Base-by-base conservation (phyloP, 2,329 filamentous ascomycete species). In the Exophiala sideris region DNA sequence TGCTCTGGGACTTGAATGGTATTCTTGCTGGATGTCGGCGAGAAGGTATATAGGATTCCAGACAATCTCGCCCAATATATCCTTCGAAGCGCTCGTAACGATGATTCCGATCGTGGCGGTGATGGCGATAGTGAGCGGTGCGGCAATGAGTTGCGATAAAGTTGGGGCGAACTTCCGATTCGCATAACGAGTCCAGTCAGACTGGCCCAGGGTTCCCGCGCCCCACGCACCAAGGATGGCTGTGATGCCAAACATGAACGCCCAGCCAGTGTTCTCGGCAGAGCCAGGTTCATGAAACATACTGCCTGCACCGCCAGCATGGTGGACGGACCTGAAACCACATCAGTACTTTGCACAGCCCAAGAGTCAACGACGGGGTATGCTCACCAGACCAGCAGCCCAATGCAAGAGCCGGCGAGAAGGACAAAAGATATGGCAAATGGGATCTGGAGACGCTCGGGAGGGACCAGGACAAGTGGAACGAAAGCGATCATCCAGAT, bases 41-140 rank as follows among this genome's bases (percentile, higher is more conserved):
- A 73, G 66, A 14, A 73, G 61, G 50, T 68, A 64, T 42, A 73
- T 70, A 2, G 71, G 71, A 40, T 72, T 72, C 71, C 71, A 73
- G 44, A 71, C 63, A 45, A 70, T 64, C 50, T 70, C 63, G 1
- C 69, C 62, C 11, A 63, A 46, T 8, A 66, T 45, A 39, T 61
- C 60, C 8, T 62, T 62, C 8, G 68, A 58, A 3, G 68, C 70
- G 32, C 65, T 69, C 2, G 71, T 72, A 40, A 72, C 67, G 12
- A 73, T 61, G 16, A 74, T 67, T 1, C 71, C 71, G 46, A 68
- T 67, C 11, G 70, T 63, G 8, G 70, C 67, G 5, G 69, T 72
- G 34, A 72, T 54, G 8, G 68, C 65, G 48, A 73, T 71, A 3
- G 68, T 70, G 11, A 72, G 59, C 5, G 72, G 71, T 14, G 65